Percentiles rank a stretch among this genome's conserved stretches.
Evolutionary conservation across 2,329 filamentous ascomycete species (phyloP).

Genomic region (Pseudocercospora fijiensis): DNA sequence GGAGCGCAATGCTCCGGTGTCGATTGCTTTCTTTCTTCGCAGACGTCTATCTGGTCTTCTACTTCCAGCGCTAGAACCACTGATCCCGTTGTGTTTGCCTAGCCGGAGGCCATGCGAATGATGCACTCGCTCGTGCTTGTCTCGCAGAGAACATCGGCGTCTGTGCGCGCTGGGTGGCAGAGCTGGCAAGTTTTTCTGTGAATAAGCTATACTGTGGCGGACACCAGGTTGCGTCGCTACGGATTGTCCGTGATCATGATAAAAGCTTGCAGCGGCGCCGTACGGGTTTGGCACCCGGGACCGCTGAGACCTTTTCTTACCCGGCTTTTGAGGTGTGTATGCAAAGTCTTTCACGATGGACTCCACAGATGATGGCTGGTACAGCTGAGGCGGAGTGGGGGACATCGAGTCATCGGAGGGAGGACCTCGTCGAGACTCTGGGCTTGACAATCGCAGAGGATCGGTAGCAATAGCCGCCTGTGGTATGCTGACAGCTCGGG

Average conservation of each 20-base stretch:
- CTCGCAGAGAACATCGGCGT: neutral
- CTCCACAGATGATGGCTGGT: conserved; percentile 33
- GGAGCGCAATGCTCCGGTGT: neutral
- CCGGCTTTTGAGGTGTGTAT: conserved; percentile 22
- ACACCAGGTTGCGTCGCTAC: conserved; percentile 59
- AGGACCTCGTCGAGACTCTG: conserved; percentile 8
- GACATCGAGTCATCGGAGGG: conserved; percentile 26
- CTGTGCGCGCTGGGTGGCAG: conserved; percentile 3
- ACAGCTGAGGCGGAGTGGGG: conserved; percentile 33
- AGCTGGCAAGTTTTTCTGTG: neutral
- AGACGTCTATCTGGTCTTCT: conserved; percentile 6
- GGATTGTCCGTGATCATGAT: conserved; percentile 61
- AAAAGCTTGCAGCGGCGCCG: conserved; percentile 61
- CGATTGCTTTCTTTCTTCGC: conserved; percentile 6
- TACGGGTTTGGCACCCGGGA: conserved; percentile 28
- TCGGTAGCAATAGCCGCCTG: conserved; percentile 22
- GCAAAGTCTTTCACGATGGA: conserved; percentile 39
- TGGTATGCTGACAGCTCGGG: conserved; percentile 38
- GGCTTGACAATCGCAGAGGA: conserved; percentile 11
- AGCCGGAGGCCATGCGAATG: conserved; percentile 15
- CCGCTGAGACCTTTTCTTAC: conserved; percentile 5
- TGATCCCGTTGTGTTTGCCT: neutral
- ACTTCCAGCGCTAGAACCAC: neutral
- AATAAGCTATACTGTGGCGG: conserved; percentile 39
- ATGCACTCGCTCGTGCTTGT: conserved; percentile 20